Evolutionary conservation across 352 stramenopile species (phyloP).

Genomic region (Phytophthora crassamura): DNA sequence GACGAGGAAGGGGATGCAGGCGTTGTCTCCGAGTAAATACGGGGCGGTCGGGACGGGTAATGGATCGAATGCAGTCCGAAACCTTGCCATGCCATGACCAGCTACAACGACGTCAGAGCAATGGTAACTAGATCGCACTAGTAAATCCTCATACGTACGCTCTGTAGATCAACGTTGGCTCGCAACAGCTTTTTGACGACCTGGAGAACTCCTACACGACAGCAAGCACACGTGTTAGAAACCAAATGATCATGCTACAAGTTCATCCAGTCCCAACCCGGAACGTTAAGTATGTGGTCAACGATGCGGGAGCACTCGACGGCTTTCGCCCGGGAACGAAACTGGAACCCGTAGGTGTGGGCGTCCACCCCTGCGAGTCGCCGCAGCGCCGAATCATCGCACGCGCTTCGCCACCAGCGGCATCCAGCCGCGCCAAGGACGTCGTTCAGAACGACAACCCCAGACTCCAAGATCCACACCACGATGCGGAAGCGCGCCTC

Average conservation of each 20-base stretch:
- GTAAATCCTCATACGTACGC: conserved; percentile 13
- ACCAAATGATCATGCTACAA: neutral
- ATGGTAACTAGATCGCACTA: neutral
- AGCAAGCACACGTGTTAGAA: neutral
- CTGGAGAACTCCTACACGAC: conserved; percentile 16
- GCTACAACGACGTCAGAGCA: conserved; percentile 16
- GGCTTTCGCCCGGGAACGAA: conserved; percentile 50
- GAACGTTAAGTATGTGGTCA: conserved; percentile 49
- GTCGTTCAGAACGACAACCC: conserved; percentile 63
- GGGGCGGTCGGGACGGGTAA: neutral
- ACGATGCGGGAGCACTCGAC: conserved; percentile 61
- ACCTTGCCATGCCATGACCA: conserved; percentile 36
- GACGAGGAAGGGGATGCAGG: neutral
- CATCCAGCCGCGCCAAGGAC: conserved; percentile 39
- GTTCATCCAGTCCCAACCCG: conserved; percentile 29
- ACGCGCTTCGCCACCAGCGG: conserved; percentile 40
- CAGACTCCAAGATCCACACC: conserved; percentile 64
- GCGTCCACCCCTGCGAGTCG: conserved; percentile 48
- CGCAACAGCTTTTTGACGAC: conserved; percentile 27
- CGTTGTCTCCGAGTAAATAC: conserved; percentile 14
- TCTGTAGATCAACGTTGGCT: conserved; percentile 26
- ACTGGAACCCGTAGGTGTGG: conserved; percentile 56
- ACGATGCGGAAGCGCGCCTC: conserved; percentile 56
- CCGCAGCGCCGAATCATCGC: conserved; percentile 44
- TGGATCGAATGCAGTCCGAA: conserved; percentile 28